phyloP scores from a whole-genome alignment of 495 filamentous ascomycete species.

The Lasiosphaeria hispida region DNA sequence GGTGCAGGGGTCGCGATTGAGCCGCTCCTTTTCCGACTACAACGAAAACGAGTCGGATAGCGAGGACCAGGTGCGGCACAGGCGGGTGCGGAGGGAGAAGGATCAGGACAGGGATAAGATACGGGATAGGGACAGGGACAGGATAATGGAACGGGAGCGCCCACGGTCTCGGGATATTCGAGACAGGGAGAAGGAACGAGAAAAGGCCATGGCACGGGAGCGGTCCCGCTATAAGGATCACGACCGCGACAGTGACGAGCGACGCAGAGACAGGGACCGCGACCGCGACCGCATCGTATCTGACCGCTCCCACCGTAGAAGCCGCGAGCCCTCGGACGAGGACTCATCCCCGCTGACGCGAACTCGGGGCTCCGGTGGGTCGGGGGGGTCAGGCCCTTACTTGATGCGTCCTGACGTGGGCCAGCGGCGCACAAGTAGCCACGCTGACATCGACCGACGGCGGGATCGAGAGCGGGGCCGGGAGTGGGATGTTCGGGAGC shows the following conservation, averaged over 20 bases:
- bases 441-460: conserved; percentile 40
- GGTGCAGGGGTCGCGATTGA: conserved; percentile 19
- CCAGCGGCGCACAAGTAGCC: conserved; percentile 44
- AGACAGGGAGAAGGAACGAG: conserved; percentile 16
- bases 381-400: conserved; percentile 20
- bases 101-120: conserved; percentile 22
- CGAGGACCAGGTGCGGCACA: not conserved
- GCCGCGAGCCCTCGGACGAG: conserved; percentile 12
- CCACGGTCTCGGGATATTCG: not conserved
- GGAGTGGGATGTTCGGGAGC: conserved; percentile 23
- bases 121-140: conserved; percentile 23
- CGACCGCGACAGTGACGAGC: conserved; percentile 14
- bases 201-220: conserved; percentile 11
- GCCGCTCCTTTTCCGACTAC: conserved; percentile 24
- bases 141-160: conserved; percentile 11
- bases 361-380: not conserved
- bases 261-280: conserved; percentile 13
- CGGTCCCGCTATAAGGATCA: conserved; percentile 3
- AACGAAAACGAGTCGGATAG: conserved; percentile 22
- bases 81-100: conserved; percentile 12
- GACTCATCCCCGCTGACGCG: conserved; percentile 4
- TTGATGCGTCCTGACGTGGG: conserved; percentile 22
- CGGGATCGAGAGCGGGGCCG: conserved; percentile 17
- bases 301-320: conserved; percentile 16
- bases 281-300: conserved; percentile 18